phyloP scores from a whole-genome alignment of 2,329 filamentous ascomycete species.

The Xylaria sp. region DNA sequence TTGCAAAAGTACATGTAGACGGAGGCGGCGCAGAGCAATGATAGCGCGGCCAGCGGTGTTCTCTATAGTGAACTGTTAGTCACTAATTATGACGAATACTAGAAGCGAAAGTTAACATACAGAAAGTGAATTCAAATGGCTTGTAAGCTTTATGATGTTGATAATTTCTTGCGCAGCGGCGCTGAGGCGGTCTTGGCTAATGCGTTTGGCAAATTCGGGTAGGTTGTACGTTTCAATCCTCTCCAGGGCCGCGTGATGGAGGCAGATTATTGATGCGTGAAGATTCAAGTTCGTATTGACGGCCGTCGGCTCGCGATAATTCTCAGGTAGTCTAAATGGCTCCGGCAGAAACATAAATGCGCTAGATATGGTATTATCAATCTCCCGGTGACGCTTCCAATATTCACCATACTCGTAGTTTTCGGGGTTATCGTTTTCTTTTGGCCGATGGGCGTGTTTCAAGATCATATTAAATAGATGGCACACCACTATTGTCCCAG shows the following conservation, averaged over 20 bases:
- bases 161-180: slow-evolving; percentile 87
- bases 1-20: slow-evolving; percentile 78
- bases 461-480: slow-evolving; percentile 85
- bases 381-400: slow-evolving; percentile 84
- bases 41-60: slow-evolving; percentile 83
- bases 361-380: slow-evolving; percentile 84
- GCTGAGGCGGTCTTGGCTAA: slow-evolving; percentile 78
- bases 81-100: neutral
- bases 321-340: slow-evolving; percentile 75
- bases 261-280: slow-evolving; percentile 86
- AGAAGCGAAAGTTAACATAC: slow-evolving; percentile 60
- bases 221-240: slow-evolving; percentile 80
- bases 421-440: slow-evolving; percentile 75
- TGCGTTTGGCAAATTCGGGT: slow-evolving; percentile 70
- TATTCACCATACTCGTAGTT: slow-evolving; percentile 81
- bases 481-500: slow-evolving; percentile 77
- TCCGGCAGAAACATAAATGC: slow-evolving; percentile 83
- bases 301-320: slow-evolving; percentile 75
- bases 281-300: slow-evolving; percentile 89
- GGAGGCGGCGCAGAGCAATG: slow-evolving; percentile 84
- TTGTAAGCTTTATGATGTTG: slow-evolving; percentile 82
- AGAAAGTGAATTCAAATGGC: slow-evolving; percentile 72
- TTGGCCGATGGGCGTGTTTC: slow-evolving; percentile 79
- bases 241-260: slow-evolving; percentile 89
- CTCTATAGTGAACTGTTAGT: slow-evolving; percentile 59